Evolutionary conservation across 306 rosid genomes (phyloP).

Genomic region (Cicer bijugum): DNA sequence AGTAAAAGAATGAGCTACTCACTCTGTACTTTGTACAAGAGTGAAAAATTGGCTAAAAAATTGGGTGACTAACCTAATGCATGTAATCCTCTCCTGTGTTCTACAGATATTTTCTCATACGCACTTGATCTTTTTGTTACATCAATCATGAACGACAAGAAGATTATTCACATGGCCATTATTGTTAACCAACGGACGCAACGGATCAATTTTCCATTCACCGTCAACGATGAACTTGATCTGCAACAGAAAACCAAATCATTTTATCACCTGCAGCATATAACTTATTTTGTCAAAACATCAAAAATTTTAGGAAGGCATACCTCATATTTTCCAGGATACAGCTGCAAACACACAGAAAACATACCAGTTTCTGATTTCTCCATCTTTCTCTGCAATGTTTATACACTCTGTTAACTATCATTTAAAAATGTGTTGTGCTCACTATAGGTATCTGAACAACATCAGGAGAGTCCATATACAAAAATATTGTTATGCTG

Average conservation of each 20-base stretch:
- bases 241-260: constrained; percentile 50
- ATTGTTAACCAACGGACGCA: constrained; percentile 66
- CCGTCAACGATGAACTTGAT: constrained; percentile 96
- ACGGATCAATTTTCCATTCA: constrained; percentile 83
- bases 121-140: neutral
- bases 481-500: constrained; percentile 14
- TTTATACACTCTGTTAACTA: constrained; percentile 38
- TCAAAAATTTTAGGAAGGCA: constrained; percentile 25
- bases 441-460: neutral
- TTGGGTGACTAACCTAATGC: constrained; percentile 43
- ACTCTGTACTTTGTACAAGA: constrained; percentile 40
- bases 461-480: neutral
- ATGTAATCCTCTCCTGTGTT: constrained; percentile 32
- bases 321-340: constrained; percentile 96
- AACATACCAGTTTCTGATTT: constrained; percentile 68
- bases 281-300: constrained; percentile 12
- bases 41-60: constrained; percentile 3
- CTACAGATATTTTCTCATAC: constrained; percentile 10
- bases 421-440: neutral
- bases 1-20: constrained; percentile 46
- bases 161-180: constrained; percentile 71
- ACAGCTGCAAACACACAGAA: constrained; percentile 68
- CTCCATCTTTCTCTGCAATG: constrained; percentile 83
- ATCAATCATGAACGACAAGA: constrained; percentile 55
- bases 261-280: neutral